A percentile compares a stretch with the other conserved stretches of the same genome.
Evolutionary conservation across 768 basidiomycete genomes (phyloP).

Genomic region (Leccinum fibrillosum): DNA sequence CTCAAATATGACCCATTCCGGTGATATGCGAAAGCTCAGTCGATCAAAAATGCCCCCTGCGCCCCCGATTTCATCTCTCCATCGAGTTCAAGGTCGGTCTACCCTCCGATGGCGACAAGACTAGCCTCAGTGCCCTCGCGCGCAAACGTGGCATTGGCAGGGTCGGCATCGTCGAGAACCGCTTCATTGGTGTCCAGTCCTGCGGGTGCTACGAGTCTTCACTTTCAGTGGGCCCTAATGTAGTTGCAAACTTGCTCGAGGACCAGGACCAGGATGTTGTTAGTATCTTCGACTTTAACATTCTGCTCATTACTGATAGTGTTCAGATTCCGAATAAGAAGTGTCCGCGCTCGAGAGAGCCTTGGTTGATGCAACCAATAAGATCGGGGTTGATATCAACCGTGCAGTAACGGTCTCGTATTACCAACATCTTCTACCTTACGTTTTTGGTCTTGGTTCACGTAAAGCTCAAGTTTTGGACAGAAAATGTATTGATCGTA

Average conservation of each 20-base stretch:
- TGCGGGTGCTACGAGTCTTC: slow-evolving; percentile 97
- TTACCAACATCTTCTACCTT: slow-evolving; percentile 84
- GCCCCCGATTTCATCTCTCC: slow-evolving; percentile 68
- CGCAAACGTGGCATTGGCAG: slow-evolving; percentile 95
- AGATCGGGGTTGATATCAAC: slow-evolving; percentile 95
- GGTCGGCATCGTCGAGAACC: slow-evolving; percentile 99
- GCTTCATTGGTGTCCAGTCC: slow-evolving; percentile 98
- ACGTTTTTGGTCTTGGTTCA: slow-evolving; percentile 90
- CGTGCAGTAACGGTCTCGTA: slow-evolving; percentile 87
- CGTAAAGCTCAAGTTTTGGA: slow-evolving; percentile 86
- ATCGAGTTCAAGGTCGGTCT: slow-evolving; percentile 89
- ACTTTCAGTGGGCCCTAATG: slow-evolving; percentile 54
- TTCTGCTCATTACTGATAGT: slow-evolving; percentile 5
- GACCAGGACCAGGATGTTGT: slow-evolving; percentile 87
- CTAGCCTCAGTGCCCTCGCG: slow-evolving; percentile 78
- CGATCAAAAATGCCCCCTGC: slow-evolving; percentile 79
- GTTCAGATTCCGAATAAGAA: slow-evolving; percentile 84
- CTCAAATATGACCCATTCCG: slow-evolving; percentile 90
- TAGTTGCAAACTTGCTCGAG: slow-evolving; percentile 79
- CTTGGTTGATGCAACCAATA: slow-evolving; percentile 87
- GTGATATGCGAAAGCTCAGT: slow-evolving; percentile 98
- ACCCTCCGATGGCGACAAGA: slow-evolving; percentile 48
- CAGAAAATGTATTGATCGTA: slow-evolving; percentile 68
- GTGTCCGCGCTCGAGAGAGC: slow-evolving; percentile 77
- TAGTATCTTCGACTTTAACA: slow-evolving; percentile 20